phyloP scores from a whole-genome alignment of 192 early-diverging fungal genomes.

The Phycomyces nitens region DNA sequence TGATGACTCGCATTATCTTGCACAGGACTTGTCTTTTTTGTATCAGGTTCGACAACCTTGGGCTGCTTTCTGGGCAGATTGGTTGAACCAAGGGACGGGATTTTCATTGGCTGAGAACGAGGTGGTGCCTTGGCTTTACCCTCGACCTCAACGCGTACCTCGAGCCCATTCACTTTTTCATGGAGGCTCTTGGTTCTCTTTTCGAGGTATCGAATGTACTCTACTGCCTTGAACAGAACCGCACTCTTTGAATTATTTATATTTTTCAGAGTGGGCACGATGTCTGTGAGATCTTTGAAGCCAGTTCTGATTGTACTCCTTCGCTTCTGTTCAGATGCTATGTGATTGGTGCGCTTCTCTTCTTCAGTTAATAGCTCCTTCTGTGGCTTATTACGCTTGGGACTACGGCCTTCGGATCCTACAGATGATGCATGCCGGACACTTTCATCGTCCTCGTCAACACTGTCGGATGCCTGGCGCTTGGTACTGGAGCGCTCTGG shows the following conservation, averaged over 20 bases:
- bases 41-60: neutral
- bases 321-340: slow-evolving; percentile 74
- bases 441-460: neutral
- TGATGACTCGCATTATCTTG: too few species aligned
- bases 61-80: neutral
- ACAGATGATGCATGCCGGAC: neutral
- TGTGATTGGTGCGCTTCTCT: slow-evolving; percentile 75
- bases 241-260: slow-evolving; percentile 66
- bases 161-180: slow-evolving; percentile 28
- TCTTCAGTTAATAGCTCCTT: slow-evolving; percentile 73
- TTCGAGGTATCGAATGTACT: slow-evolving; percentile 62
- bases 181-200: slow-evolving; percentile 39
- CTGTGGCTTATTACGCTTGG: slow-evolving; percentile 39
- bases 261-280: slow-evolving; percentile 78
- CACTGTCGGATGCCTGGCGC: neutral
- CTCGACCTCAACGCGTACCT: slow-evolving; percentile 31
- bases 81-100: too few species aligned
- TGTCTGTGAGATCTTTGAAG: slow-evolving; percentile 86
- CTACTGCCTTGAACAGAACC: slow-evolving; percentile 67
- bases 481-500: neutral
- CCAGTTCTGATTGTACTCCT: slow-evolving; percentile 77
- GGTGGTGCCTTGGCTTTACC: neutral
- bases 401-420: neutral
- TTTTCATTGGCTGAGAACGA: neutral
- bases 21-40: too few species aligned